Conservation (phyloP, 106 monocot species). For the Platanthera zijinensis region DNA sequence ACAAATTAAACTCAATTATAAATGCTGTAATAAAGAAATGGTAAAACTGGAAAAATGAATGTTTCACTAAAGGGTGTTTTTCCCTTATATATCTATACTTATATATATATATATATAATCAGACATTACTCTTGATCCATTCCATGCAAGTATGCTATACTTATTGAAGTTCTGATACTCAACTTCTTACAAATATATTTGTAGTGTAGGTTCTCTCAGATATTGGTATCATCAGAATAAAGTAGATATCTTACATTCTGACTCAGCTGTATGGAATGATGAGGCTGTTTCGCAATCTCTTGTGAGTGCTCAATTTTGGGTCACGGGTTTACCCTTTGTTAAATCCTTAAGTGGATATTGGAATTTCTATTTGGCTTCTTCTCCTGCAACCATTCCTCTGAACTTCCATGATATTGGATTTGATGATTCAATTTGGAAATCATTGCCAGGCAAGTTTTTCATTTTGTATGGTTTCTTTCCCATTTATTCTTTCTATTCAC, state of each 20-base stretch:
- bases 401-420: constrained; percentile 50
- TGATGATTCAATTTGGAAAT: constrained; percentile 77
- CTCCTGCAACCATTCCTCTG: constrained; percentile 51
- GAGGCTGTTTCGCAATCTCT: constrained; percentile 71
- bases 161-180: background rate
- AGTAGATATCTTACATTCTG: constrained; percentile 45
- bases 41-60: too few relatives aligned
- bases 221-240: constrained; percentile 84
- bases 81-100: too few relatives aligned
- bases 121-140: background rate
- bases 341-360: constrained; percentile 80
- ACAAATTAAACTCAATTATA: too few relatives aligned
- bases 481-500: background rate
- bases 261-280: constrained; percentile 75
- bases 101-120: too few relatives aligned
- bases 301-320: constrained; percentile 82
- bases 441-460: constrained; percentile 68
- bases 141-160: background rate
- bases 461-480: background rate
- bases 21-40: too few relatives aligned
- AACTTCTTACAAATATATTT: background rate
- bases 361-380: constrained; percentile 66
- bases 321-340: constrained; percentile 69
- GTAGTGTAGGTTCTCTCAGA: constrained; percentile 55
- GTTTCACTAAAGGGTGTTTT: too few relatives aligned